Evolutionary conservation across 2,329 filamentous ascomycete species (phyloP), one percentile per base, ranked within the genome.

Genomic region (Stagonosporopsis tanaceti): DNA sequence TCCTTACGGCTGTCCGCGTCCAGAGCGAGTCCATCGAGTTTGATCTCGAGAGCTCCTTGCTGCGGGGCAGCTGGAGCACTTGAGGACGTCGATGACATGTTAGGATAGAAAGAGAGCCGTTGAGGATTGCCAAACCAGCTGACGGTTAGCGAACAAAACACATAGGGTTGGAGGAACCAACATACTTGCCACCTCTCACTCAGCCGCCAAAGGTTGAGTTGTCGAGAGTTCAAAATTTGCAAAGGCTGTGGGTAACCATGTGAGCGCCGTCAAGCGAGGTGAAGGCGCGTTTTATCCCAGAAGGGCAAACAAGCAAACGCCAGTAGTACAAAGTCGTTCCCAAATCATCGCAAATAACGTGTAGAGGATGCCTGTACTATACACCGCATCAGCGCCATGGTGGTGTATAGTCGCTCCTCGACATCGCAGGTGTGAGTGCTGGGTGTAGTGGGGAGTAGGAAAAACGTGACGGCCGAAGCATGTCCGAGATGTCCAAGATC

Each of bases 51-150:
- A n/a, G 42, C 12, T 47, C 37, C 17, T 30, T 20, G 35, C n/a
- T 25, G 12, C 3, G 11, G 28, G 8, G 37, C 15, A 11, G 42
- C 25, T 27, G 32, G 5, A 4, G 12, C 15, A 27, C 14, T 25
- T 11, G 37, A 20, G 20, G 22, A 17, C 11, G 47, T 39, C 12
- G 47, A 24, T 42, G 42, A 38, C 53, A 57, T 57, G 12, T 24
- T 27, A 28, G 24, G 14, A 7, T 14, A 20, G 20, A 20, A 20
- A 20, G 20, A 3, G 20, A 20, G 25, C 30, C 12, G 14, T 34
- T n/a, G 15, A 1, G n/a, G 14, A 3, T 34, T n/a, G 32, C 7
- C 15, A 5, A 34, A 34, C 15, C n/a, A 34, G 3, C 4, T 6
- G 14, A 15, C 8, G 32, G 6, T 34, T 4, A 34, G 32, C 15